Base-by-base conservation (phyloP, 2,329 filamentous ascomycete species). In the Calonectria pauciramosa region DNA sequence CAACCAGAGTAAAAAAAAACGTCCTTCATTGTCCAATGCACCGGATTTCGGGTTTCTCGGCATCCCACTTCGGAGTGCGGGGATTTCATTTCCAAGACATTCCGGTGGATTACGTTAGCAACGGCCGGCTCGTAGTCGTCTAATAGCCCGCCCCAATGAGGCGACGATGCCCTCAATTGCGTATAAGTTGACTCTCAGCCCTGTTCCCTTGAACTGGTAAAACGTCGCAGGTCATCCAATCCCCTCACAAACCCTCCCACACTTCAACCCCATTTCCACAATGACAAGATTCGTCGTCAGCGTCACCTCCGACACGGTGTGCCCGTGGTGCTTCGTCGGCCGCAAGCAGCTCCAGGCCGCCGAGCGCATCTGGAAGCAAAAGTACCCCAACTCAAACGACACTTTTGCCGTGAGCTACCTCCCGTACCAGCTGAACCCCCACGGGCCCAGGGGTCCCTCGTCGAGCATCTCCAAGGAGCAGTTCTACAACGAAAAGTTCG, bases 271-370 rank as follows among this genome's bases (percentile, higher is more conserved):
- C 18, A 20, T 34, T 52, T 66, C 82, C 59, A 56, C 63, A 32
- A 96, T 96, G 94, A 93, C 93, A 36, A 78, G 78, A 38, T 86
- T 89, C 77, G 82, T 81, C 14, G 85, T 90, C 77, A 86, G 86
- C 59, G 85, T 89, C 68, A 88, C 89, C 72, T 85, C 88, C 36
- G 89, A 90, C 82, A 88, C 87, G 4, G 82, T 88, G 60, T 90
- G 89, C 74, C 88, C 89, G 2, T 90, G 87, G 84, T 89, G 88
- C 82, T 90, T 89, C 80, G 83, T 90, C 72, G 88, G 88, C 60
- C 84, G 87, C 72, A 85, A 83, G 71, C 85, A 86, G 71, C 85
- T 90, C 69, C 84, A 88, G 70, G 76, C 76, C n/a, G 89, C 89
- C 52, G 88, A 90, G 70, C 81, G 82, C 32, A 77, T 83, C 3